These are phyloP conservation scores for Grigorovia transvaalensis DNA, from an alignment of 805 yeast genomes.

Conservation along the genomic window DNA sequence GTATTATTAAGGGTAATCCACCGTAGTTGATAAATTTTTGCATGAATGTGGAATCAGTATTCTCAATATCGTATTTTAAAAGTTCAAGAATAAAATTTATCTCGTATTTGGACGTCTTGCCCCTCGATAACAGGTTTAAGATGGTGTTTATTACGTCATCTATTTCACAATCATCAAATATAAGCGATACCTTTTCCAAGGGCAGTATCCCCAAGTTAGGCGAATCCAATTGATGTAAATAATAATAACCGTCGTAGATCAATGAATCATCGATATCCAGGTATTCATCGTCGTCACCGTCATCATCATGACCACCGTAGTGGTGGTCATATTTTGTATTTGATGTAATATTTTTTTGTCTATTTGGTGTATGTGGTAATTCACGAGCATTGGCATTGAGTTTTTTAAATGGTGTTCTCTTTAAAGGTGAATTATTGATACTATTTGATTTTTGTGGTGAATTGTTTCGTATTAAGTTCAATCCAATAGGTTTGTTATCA, in stretches of 20 bases:
- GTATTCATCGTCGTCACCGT: not conserved
- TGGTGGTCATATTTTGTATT: not conserved
- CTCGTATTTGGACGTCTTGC: not conserved
- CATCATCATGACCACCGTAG: not conserved
- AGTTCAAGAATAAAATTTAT: not conserved
- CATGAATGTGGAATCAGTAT: constrained; percentile 14
- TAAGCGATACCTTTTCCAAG: not conserved
- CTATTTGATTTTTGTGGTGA: not conserved
- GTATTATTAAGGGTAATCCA: constrained; percentile 15
- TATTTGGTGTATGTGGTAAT: not conserved
- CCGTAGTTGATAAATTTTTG: constrained; percentile 17
- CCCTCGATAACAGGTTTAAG: not conserved
- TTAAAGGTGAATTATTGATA: not conserved
- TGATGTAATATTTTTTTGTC: not conserved
- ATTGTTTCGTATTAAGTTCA: not conserved
- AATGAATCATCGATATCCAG: constrained; percentile 3
- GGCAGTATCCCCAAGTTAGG: not conserved
- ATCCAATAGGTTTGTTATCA: not conserved
- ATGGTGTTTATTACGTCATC: constrained; percentile 2
- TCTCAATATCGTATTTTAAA: constrained; percentile 11
- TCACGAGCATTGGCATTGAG: not conserved
- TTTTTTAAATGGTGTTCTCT: constrained; percentile 1
- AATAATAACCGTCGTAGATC: constrained; percentile 4
- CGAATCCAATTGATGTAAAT: constrained; percentile 2
- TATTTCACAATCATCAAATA: constrained; percentile 7